Percentiles rank a stretch among this genome's conserved stretches.
phyloP scores from a whole-genome alignment of 1,284 basidiomycete genomes.

The Leccinum griseonigrum region DNA sequence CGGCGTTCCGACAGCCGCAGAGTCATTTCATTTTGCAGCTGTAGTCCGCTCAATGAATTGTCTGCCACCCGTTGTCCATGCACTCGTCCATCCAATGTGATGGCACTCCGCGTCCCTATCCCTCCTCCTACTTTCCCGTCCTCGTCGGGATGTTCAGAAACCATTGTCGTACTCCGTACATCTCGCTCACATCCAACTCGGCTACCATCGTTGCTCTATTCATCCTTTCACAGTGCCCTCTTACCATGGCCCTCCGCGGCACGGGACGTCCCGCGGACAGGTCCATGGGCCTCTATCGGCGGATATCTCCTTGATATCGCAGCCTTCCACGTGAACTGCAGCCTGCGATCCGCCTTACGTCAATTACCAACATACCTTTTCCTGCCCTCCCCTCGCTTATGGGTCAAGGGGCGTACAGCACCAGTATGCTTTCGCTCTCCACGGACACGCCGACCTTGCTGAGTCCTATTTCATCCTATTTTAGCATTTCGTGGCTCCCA shows the following conservation, averaged over 20 bases:
- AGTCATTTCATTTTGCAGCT: constrained; percentile 29
- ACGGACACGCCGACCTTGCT: constrained; percentile 26
- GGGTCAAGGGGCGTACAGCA: constrained; percentile 28
- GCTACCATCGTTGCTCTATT: neutral
- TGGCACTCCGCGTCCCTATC: constrained; percentile 5
- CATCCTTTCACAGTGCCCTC: neutral
- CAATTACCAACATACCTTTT: constrained; percentile 28
- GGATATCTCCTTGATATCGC: constrained; percentile 30
- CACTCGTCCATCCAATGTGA: constrained; percentile 15
- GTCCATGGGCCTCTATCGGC: constrained; percentile 30
- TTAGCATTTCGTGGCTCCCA: constrained; percentile 16
- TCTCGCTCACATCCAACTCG: constrained; percentile 3
- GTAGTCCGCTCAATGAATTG: constrained; percentile 28
- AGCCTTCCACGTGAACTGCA: constrained; percentile 22
- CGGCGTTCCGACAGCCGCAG: constrained; percentile 25
- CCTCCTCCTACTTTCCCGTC: constrained; percentile 10
- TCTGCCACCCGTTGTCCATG: constrained; percentile 32
- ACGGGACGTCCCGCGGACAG: neutral
- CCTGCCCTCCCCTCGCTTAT: constrained; percentile 34
- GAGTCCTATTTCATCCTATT: constrained; percentile 12
- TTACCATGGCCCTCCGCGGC: constrained; percentile 1
- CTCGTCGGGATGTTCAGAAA: constrained; percentile 20
- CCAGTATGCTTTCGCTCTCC: constrained; percentile 21
- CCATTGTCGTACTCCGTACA: constrained; percentile 4
- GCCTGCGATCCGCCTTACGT: constrained; percentile 29